Evolutionary conservation across 441 rosid genomes (phyloP).

Genomic region (Euphorbia corollata): DNA sequence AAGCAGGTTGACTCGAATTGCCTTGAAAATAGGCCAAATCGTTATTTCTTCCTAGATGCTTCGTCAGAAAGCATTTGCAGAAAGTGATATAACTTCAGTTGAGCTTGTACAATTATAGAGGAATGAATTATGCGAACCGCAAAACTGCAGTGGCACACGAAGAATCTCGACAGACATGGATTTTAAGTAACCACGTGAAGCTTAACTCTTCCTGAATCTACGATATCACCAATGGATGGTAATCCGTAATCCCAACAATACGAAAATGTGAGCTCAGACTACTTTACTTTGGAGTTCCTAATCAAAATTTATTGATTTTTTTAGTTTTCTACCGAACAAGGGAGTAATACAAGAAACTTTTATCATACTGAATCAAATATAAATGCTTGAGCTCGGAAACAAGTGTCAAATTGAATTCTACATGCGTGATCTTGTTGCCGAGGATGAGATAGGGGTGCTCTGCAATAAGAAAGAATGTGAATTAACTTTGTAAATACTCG

Average conservation of each 20-base stretch:
- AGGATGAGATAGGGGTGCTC: slow-evolving; percentile 43
- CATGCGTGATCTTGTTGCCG: slow-evolving; percentile 42
- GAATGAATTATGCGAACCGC: too few species aligned
- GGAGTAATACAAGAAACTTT: not conserved
- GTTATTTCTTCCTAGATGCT: too few species aligned
- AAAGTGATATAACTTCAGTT: too few species aligned
- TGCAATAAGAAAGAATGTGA: slow-evolving; percentile 22
- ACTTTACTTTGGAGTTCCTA: not conserved
- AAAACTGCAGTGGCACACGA: too few species aligned
- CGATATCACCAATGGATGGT: not conserved
- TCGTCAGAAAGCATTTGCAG: too few species aligned
- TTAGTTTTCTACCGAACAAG: not conserved
- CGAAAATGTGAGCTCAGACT: not conserved
- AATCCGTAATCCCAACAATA: not conserved
- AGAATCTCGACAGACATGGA: not conserved
- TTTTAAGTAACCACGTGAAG: not conserved
- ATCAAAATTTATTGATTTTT: not conserved
- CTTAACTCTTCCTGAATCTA: not conserved
- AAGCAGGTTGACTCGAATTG: too few species aligned
- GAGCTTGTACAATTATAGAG: too few species aligned
- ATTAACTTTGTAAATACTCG: not conserved
- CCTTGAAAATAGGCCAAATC: too few species aligned
- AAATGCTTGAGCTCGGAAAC: not conserved
- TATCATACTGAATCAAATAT: not conserved
- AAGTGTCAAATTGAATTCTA: slow-evolving; percentile 20